These are phyloP conservation scores for Dipodascopsis uninucleata DNA, from an alignment of 805 yeast genomes.

Conservation along the genomic window DNA sequence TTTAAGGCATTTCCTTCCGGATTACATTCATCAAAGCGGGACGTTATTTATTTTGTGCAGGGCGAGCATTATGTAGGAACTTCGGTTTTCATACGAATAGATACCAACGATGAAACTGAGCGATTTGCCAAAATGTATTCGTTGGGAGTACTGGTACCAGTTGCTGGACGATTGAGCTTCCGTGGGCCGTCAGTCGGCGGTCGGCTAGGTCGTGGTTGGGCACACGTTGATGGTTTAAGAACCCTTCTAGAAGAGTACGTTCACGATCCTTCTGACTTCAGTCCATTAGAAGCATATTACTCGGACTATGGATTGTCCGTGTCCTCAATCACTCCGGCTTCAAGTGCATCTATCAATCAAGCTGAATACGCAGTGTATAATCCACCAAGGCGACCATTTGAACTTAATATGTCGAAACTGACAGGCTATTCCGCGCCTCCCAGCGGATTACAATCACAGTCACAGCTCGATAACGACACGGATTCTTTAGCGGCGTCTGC, in stretches of 20 bases:
- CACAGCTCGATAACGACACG: slow-evolving; percentile 13
- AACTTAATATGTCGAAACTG: slow-evolving; percentile 15
- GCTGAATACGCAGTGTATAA: slow-evolving; percentile 40
- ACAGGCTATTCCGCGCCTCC: slow-evolving; percentile 1
- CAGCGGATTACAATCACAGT: no score
- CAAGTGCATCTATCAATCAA: slow-evolving; percentile 41
- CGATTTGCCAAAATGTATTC: slow-evolving; percentile 48
- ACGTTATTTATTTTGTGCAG: slow-evolving; percentile 52
- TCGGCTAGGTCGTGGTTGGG: slow-evolving; percentile 29
- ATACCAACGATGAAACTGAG: slow-evolving; percentile 32
- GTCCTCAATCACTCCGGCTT: slow-evolving; percentile 37
- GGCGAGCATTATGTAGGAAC: slow-evolving; percentile 43
- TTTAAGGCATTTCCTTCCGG: slow-evolving; percentile 69
- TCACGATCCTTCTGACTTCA: slow-evolving; percentile 10
- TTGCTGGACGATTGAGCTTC: slow-evolving; percentile 15
- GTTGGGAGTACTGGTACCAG: slow-evolving; percentile 49
- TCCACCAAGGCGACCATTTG: slow-evolving; percentile 26
- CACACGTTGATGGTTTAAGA: slow-evolving; percentile 41
- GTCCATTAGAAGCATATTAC: slow-evolving; percentile 17
- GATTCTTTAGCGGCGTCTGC: slow-evolving; percentile 35
- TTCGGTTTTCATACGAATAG: slow-evolving; percentile 49
- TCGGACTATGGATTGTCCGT: slow-evolving; percentile 11
- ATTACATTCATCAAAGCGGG: slow-evolving; percentile 50
- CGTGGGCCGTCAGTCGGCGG: background rate
- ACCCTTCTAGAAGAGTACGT: slow-evolving; percentile 23